Conservation (phyloP, 805 yeast genomes). For the Starmerella ratchasimensis region DNA sequence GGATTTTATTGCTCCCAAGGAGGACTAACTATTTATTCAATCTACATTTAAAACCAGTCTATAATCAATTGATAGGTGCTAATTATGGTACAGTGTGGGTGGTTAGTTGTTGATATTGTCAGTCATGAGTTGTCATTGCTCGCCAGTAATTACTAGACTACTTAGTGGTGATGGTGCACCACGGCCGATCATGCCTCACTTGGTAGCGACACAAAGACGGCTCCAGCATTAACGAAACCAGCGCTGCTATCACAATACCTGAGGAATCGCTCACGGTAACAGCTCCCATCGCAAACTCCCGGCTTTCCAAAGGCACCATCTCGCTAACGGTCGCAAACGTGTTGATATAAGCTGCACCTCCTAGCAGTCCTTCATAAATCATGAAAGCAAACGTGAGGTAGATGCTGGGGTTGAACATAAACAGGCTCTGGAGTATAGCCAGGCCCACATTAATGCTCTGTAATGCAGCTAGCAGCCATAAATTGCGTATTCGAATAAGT, state of each 20-base stretch:
- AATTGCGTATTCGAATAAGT: conserved; percentile 41
- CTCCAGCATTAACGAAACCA: conserved; percentile 61
- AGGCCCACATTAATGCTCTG: conserved; percentile 53
- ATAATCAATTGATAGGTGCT: too few species aligned
- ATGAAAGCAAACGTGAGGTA: conserved; percentile 50
- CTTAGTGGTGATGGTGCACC: conserved; percentile 51
- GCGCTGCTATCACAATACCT: conserved; percentile 74
- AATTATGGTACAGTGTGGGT: too few species aligned
- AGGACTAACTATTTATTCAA: conserved; percentile 29
- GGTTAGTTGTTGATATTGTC: too few species aligned
- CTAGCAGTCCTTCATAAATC: conserved; percentile 75
- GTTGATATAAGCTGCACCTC: conserved; percentile 83
- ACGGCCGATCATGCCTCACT: conserved; percentile 55
- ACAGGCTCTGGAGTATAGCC: conserved; percentile 51
- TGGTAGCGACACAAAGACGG: conserved; percentile 60
- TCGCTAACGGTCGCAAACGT: conserved; percentile 72
- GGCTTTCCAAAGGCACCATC: conserved; percentile 33
- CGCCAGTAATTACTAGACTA: too few species aligned
- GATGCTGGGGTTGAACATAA: conserved; percentile 41
- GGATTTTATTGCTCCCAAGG: conserved; percentile 80
- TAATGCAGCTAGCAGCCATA: conserved; percentile 50
- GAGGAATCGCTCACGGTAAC: conserved; percentile 73
- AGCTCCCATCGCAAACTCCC: conserved; percentile 73
- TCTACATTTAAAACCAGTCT: too few species aligned
- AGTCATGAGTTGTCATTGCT: too few species aligned